Conservation (phyloP, 2,329 filamentous ascomycete species). For the Cercospora janseana region DNA sequence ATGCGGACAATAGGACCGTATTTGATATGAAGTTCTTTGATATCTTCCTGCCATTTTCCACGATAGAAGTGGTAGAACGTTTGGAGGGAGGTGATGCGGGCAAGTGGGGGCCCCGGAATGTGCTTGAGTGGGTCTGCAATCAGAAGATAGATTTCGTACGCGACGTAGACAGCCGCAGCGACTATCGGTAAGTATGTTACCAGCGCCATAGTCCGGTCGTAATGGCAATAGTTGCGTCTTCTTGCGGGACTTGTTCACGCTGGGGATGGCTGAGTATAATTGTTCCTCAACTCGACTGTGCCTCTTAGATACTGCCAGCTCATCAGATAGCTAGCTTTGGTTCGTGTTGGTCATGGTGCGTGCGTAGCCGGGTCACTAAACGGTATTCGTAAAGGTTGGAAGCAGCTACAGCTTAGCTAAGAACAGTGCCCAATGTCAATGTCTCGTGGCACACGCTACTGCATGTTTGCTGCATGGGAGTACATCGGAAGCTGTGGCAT, state of each 20-base stretch:
- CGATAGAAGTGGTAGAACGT: constrained; percentile 16
- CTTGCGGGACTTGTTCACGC: neutral
- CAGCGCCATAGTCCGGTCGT: constrained; percentile 6
- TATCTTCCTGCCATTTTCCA: constrained; percentile 19
- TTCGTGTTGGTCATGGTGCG: constrained; percentile 6
- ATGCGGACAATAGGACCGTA: constrained; percentile 69
- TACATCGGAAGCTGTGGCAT: neutral
- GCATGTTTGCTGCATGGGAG: constrained; percentile 11
- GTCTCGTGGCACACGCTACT: constrained; percentile 2
- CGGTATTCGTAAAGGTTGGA: neutral
- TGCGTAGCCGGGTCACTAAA: constrained; percentile 8
- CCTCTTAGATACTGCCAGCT: constrained; percentile 5
- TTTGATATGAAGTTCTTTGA: constrained; percentile 56
- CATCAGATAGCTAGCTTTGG: constrained; percentile 8
- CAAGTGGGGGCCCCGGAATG: constrained; percentile 20
- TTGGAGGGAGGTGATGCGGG: constrained; percentile 19
- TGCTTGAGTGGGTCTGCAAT: constrained; percentile 12
- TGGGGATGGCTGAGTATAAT: neutral
- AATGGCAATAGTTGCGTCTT: neutral
- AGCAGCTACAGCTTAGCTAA: constrained; percentile 4
- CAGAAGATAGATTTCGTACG: constrained; percentile 9
- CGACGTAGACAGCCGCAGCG: neutral
- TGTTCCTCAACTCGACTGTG: neutral
- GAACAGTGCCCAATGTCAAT: neutral
- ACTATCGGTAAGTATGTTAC: neutral